Base-by-base conservation (phyloP, 306 rosid genomes). In the Inga laurina region DNA sequence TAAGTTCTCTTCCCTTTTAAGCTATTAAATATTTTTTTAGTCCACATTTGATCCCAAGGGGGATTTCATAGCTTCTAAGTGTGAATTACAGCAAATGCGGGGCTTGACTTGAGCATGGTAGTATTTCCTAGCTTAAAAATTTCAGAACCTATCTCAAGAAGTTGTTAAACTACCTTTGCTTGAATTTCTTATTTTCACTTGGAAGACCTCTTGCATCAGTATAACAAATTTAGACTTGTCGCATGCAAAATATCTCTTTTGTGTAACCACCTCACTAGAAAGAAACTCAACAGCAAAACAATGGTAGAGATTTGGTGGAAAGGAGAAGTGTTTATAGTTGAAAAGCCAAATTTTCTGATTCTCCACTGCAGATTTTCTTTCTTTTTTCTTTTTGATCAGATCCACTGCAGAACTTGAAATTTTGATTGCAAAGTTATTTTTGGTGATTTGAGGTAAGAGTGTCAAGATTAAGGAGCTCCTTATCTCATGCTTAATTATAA, bases 1-100 rank as follows among this genome's bases (percentile, higher is more conserved):
- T 95, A 69, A 86, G 91, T 88, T 54, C 45, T 48, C 22, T 32
- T 24, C 9, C 34, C 30, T 44, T 8, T 18, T 15, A 61, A 22
- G 24, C 16, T 67, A 12, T 44, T 44, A 7, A 43, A 44, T 37
- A 4, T 72, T 27, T 68, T 2, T 51, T 74, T 57, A 12, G 74
- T 69, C 81, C 57, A 32, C 66, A 45, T 43, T 74, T 80, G 21
- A 34, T 72, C 70, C 34, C 21, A 39, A 46, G 44, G 49, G 69
- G 44, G 46, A 10, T 68, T 32, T 5, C 12, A 32, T 7, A 8
- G 34, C 18, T 75, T 18, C 9, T 54, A 14, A 75, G 79, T 34
- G 21, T 51, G 54, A 51, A 51, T 37, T 18, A 7, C 81, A 24
- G 19, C 10, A 13, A 13, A 18, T 64, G 70, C 41, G 9, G 34